Conservation (phyloP, 768 basidiomycete genomes). For the Scleroderma citrinum region DNA sequence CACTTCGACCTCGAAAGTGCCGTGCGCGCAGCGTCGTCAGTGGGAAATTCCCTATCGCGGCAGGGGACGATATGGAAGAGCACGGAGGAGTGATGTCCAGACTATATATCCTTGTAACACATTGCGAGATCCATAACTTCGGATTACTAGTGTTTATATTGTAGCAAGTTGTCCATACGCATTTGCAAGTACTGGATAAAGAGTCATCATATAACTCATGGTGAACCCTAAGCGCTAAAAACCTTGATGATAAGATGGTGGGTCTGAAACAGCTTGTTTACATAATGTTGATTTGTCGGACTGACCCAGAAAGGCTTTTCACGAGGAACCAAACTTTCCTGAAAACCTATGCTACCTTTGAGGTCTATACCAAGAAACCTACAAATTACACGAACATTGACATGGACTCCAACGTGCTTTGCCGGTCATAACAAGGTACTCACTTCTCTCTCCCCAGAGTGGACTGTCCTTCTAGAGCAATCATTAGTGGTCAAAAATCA, state of each 20-base stretch:
- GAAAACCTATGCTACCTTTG: slow-evolving; percentile 1
- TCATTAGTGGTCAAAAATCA: slow-evolving; percentile 70
- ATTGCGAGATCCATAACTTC: too few species aligned
- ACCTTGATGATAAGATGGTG: too few species aligned
- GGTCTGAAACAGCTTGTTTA: too few species aligned
- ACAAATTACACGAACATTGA: slow-evolving; percentile 18
- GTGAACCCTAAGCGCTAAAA: too few species aligned
- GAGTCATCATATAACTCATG: too few species aligned
- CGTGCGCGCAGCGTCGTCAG: slow-evolving; percentile 60
- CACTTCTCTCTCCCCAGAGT: background rate
- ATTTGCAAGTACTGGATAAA: too few species aligned
- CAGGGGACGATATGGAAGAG: slow-evolving; percentile 8
- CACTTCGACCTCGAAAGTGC: slow-evolving; percentile 80
- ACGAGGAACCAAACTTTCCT: background rate
- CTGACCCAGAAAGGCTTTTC: too few species aligned
- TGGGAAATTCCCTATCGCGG: slow-evolving; percentile 5
- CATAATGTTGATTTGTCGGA: too few species aligned
- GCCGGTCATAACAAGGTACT: slow-evolving; percentile 40
- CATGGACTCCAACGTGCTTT: slow-evolving; percentile 16
- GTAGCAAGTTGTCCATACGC: too few species aligned
- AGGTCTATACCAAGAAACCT: slow-evolving; percentile 3
- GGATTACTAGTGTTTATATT: too few species aligned
- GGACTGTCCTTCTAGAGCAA: slow-evolving; percentile 1
- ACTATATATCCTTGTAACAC: background rate
- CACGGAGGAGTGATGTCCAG: background rate